Conservation (phyloP, 1,284 basidiomycete genomes). For the Ceratobasidium sp. region DNA sequence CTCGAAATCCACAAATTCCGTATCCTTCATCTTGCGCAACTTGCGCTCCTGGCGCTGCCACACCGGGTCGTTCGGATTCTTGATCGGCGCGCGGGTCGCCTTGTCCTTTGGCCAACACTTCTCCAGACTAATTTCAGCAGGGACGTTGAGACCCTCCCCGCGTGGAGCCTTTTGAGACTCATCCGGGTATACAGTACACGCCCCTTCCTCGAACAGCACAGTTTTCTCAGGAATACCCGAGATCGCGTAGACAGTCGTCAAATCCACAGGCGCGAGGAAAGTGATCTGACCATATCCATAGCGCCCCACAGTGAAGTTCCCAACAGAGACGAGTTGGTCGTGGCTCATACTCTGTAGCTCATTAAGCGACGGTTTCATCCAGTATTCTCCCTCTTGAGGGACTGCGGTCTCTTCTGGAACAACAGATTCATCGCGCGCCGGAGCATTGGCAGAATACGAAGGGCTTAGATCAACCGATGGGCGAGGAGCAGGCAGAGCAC, state of each 20-base stretch:
- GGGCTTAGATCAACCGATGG: slow-evolving; percentile 21
- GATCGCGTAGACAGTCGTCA: slow-evolving; percentile 87
- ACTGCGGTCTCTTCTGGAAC: slow-evolving; percentile 53
- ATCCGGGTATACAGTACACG: slow-evolving; percentile 94
- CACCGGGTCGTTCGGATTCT: slow-evolving; percentile 80
- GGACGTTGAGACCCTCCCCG: slow-evolving; percentile 91
- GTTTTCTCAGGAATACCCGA: slow-evolving; percentile 87
- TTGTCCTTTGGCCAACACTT: slow-evolving; percentile 93
- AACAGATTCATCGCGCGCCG: slow-evolving; percentile 39
- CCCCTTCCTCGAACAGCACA: slow-evolving; percentile 90
- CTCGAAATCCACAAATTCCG: slow-evolving; percentile 87
- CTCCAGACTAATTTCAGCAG: slow-evolving; percentile 82
- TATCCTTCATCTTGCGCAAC: slow-evolving; percentile 87
- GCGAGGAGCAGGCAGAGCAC: slow-evolving; percentile 6
- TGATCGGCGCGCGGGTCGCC: slow-evolving; percentile 90
- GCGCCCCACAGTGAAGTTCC: slow-evolving; percentile 87
- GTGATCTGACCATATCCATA: slow-evolving; percentile 91
- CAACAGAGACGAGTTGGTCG: slow-evolving; percentile 76
- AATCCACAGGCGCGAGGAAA: slow-evolving; percentile 92
- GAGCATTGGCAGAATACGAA: slow-evolving; percentile 46
- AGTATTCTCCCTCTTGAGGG: slow-evolving; percentile 89
- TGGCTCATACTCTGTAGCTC: slow-evolving; percentile 77
- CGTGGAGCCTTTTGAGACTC: slow-evolving; percentile 76
- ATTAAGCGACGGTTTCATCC: slow-evolving; percentile 81
- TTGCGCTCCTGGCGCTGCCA: slow-evolving; percentile 85